Percentiles rank a stretch among this genome's conserved stretches.
Evolutionary conservation across 1,139 yeast species (phyloP).

Genomic region (Pichia sp.): DNA sequence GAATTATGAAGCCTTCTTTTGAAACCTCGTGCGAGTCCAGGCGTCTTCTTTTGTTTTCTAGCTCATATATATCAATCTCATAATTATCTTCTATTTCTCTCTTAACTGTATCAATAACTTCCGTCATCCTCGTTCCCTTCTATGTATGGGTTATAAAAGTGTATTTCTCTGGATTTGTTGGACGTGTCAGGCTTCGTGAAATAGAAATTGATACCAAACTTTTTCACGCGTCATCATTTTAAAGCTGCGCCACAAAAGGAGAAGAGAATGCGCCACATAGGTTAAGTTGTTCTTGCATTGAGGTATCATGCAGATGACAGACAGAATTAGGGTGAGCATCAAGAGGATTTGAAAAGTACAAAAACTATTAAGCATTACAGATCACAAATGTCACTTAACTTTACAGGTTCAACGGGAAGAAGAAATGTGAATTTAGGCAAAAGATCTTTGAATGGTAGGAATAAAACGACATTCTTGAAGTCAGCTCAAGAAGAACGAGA

Average conservation of each 20-base stretch:
- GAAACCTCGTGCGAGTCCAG: constrained; percentile 11
- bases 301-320: too few species aligned
- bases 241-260: not conserved
- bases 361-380: too few species aligned
- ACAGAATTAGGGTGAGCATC: too few species aligned
- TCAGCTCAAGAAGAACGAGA: constrained; percentile 61
- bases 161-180: not conserved
- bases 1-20: constrained; percentile 25
- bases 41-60: constrained; percentile 12
- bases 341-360: too few species aligned
- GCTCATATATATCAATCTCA: constrained; percentile 10
- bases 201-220: not conserved
- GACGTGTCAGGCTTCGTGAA: not conserved
- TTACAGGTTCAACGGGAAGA: constrained; percentile 56
- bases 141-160: not conserved
- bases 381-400: constrained; percentile 40
- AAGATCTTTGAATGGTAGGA: constrained; percentile 29
- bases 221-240: not conserved
- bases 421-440: constrained; percentile 76
- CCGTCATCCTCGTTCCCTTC: too few species aligned
- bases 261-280: not conserved
- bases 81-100: not conserved
- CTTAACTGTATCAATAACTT: not conserved
- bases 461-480: constrained; percentile 41
- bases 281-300: not conserved